A percentile compares a stretch with the other conserved stretches of the same genome.
Conservation (phyloP, 116 monocot species). For the Trichopus zeylanicus region DNA sequence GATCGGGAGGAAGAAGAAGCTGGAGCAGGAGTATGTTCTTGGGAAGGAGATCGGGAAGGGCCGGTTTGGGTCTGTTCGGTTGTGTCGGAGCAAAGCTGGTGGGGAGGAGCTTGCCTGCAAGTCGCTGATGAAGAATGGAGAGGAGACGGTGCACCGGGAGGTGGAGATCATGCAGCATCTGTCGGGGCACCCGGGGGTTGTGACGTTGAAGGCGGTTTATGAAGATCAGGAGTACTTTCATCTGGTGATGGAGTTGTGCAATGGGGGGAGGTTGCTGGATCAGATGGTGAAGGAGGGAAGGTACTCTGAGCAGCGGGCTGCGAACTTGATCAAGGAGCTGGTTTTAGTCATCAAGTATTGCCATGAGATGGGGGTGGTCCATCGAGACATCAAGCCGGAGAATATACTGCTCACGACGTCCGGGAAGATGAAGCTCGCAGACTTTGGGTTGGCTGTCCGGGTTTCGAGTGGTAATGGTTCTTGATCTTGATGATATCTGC, state of each 20-base stretch:
- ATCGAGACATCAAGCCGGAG: slow-evolving; percentile 90
- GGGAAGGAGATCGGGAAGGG: slow-evolving; percentile 65
- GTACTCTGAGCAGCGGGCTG: slow-evolving; percentile 54
- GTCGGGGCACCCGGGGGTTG: slow-evolving; percentile 81
- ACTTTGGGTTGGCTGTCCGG: slow-evolving; percentile 80
- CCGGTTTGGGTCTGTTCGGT: slow-evolving; percentile 69
- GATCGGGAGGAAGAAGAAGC: slow-evolving; percentile 55
- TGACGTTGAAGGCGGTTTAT: slow-evolving; percentile 65
- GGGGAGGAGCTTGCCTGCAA: slow-evolving; percentile 75
- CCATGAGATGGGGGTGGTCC: slow-evolving; percentile 94
- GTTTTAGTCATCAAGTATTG: slow-evolving; percentile 73
- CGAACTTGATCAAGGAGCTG: slow-evolving; percentile 57
- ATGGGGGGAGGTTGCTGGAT: slow-evolving; percentile 75
- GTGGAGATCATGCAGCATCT: slow-evolving; percentile 99
- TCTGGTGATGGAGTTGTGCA: slow-evolving; percentile 88
- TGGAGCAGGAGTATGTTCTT: slow-evolving; percentile 57
- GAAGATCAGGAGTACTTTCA: slow-evolving; percentile 69
- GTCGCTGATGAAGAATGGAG: slow-evolving; percentile 63
- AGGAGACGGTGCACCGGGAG: slow-evolving; percentile 74
- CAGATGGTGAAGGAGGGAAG: slow-evolving; percentile 54
- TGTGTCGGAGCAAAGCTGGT: slow-evolving; percentile 31
- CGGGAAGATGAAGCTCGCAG: slow-evolving; percentile 81
- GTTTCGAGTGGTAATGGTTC: slow-evolving; percentile 52
- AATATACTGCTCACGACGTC: slow-evolving; percentile 64
- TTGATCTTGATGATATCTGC: too few species aligned